Evolutionary conservation across 352 stramenopile species (phyloP).

Genomic region (Phytophthora idaei): DNA sequence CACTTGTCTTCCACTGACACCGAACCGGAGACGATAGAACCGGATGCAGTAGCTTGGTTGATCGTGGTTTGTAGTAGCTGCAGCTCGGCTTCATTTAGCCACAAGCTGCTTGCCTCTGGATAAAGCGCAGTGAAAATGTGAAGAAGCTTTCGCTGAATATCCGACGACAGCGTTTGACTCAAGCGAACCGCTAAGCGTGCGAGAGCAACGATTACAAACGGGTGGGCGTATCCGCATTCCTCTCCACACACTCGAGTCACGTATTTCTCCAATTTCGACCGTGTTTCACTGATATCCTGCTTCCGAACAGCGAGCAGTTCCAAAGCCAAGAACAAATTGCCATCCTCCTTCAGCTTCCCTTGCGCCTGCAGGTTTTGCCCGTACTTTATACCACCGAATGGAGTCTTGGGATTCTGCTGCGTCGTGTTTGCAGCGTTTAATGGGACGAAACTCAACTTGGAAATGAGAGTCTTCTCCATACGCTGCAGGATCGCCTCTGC

Average conservation of each 20-base stretch:
- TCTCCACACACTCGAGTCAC: constrained; percentile 24
- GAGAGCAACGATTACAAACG: constrained; percentile 61
- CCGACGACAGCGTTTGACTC: constrained; percentile 16
- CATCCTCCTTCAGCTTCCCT: constrained; percentile 43
- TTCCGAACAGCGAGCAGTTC: constrained; percentile 62
- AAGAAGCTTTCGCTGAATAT: constrained; percentile 44
- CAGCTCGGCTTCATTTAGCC: constrained; percentile 45
- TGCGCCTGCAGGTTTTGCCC: constrained; percentile 41
- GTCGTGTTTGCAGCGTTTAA: background rate
- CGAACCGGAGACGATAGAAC: constrained; percentile 1
- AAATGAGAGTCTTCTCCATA: constrained; percentile 46
- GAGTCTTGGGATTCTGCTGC: constrained; percentile 21
- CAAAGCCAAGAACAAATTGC: constrained; percentile 57
- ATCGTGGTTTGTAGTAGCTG: constrained; percentile 7
- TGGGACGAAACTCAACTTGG: constrained; percentile 48
- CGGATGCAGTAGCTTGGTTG: background rate
- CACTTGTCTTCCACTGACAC: constrained; percentile 55
- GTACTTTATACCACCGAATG: constrained; percentile 63
- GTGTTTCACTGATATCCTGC: constrained; percentile 31
- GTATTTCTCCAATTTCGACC: constrained; percentile 47
- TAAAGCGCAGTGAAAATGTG: constrained; percentile 60
- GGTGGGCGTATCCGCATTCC: constrained; percentile 37
- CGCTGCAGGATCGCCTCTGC: constrained; percentile 37
- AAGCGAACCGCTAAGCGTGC: constrained; percentile 40
- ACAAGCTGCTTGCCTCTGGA: constrained; percentile 49